Base-by-base conservation (phyloP, 768 basidiomycete genomes). In the Podaxis sp. region DNA sequence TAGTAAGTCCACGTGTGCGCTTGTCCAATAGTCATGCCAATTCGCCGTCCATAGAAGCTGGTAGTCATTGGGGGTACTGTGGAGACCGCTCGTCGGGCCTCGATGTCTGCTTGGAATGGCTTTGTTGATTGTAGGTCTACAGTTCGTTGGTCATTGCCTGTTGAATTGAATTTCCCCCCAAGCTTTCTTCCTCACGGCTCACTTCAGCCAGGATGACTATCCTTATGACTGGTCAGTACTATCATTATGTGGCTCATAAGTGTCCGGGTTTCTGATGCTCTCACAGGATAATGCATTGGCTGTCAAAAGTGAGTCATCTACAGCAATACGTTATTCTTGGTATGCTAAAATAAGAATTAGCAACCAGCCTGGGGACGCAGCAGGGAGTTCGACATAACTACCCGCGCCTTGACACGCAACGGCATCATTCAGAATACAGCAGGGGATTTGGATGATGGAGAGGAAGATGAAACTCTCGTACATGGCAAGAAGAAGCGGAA, bases 321-420 rank as follows among this genome's bases (percentile, higher is more conserved):
- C 16, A 28, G 2, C 55, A 1, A n/a, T 28, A 23, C 3, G n/a
- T 38, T 42, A 14, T 55, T 53, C 25, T 48, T 46, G n/a, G 11
- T 7, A 25, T 46, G 13, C 50, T 61, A 9, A 62, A 58, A 27
- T 44, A 40, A 57, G 63, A 51, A 66, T 62, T 71, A 93, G 91
- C 92, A 93, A 88, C 92, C 92, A 11, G 89, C 91, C 23, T 93
- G 91, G 90, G 90, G 90, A 5, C 84, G 88, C 50, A 91, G 90
- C 71, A 82, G 92, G 48, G 92, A 93, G 72, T 93, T 93, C 69
- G 91, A 93, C 72, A 93, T 93, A 64, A 93, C 90, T 13, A 93
- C 92, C 13, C 88, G 91, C 51, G 81, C 89, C 5, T 77, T 83
- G 16, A 81, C 83, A 55, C 84, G 89, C 44, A 83, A 80, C 62